A percentile compares a stretch with the other conserved stretches of the same genome.
phyloP scores from a whole-genome alignment of 2,329 filamentous ascomycete genomes.

The Venturia asperata region DNA sequence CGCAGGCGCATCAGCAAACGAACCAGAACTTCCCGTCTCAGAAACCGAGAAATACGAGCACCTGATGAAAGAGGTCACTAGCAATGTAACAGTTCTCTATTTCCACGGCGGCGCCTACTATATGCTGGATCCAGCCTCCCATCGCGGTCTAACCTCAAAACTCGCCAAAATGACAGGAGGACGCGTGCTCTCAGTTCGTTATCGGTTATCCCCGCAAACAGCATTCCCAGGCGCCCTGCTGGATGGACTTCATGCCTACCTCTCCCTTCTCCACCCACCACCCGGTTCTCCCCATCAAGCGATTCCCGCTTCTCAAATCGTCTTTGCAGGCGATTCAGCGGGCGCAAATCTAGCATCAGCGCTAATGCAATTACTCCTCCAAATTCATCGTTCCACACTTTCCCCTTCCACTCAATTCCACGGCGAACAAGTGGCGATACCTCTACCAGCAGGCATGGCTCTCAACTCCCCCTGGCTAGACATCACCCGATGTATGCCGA shows the following conservation, averaged over 20 bases:
- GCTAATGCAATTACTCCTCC: conserved; percentile 61
- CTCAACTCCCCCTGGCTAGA: conserved; percentile 66
- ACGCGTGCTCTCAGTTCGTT: conserved; percentile 63
- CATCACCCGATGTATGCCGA: conserved; percentile 57
- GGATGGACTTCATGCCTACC: conserved; percentile 65
- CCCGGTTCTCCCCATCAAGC: conserved; percentile 60
- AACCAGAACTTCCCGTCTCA: conserved; percentile 36
- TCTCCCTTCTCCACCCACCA: conserved; percentile 66
- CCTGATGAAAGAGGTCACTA: conserved; percentile 61
- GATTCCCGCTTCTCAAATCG: conserved; percentile 58
- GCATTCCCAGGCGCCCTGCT: conserved; percentile 69
- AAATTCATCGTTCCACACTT: conserved; percentile 45
- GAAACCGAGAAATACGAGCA: conserved; percentile 59
- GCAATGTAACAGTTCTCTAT: conserved; percentile 60
- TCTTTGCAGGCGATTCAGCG: conserved; percentile 68
- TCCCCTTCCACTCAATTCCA: conserved; percentile 52
- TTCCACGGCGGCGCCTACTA: conserved; percentile 73
- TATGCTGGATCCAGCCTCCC: conserved; percentile 63
- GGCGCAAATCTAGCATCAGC: conserved; percentile 64
- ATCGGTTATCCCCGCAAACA: conserved; percentile 66
- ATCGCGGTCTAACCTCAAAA: conserved; percentile 53
- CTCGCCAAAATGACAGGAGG: conserved; percentile 61
- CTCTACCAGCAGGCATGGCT: conserved; percentile 59
- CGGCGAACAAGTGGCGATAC: conserved; percentile 50
- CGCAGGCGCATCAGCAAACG: neutral